Conservation (phyloP, 345 rosid species). For the Turnera subulata region DNA sequence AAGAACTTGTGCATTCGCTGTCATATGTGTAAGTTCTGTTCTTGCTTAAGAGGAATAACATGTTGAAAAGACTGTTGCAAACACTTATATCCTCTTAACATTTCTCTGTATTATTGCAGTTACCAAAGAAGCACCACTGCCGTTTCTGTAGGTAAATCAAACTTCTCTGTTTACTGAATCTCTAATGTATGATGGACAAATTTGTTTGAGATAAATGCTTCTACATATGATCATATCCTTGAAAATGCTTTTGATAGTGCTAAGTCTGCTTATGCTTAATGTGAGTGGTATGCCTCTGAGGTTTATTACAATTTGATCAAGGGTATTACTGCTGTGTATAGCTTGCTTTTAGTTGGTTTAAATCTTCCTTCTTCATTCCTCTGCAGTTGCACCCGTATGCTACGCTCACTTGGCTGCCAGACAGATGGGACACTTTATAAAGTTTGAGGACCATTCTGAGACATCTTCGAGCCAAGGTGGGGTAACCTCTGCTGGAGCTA, state of each 20-base stretch:
- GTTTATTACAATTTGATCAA: no score
- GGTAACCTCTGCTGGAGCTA: conserved; percentile 6
- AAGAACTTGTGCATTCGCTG: conserved; percentile 68
- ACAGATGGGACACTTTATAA: conserved; percentile 31
- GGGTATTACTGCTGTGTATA: background rate
- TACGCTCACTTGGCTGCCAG: conserved; percentile 34
- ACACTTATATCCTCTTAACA: background rate
- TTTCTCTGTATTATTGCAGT: conserved; percentile 29
- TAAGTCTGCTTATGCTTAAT: no score
- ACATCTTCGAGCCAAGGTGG: conserved; percentile 26
- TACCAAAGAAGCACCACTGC: conserved; percentile 92
- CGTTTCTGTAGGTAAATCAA: conserved; percentile 62
- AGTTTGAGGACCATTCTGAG: conserved; percentile 31
- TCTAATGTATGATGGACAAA: background rate
- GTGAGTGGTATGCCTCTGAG: no score
- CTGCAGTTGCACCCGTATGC: conserved; percentile 26
- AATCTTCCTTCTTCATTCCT: background rate
- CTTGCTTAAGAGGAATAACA: background rate
- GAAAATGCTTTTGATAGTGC: no score
- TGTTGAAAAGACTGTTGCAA: no score
- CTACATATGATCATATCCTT: no score
- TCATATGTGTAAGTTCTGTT: conserved; percentile 53
- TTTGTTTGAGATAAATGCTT: background rate
- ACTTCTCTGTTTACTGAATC: background rate
- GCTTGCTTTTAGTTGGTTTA: no score